A percentile compares a stretch with the other conserved stretches of the same genome.
phyloP scores from a whole-genome alignment of 2,329 filamentous ascomycete species.

The Alternaria longipes region DNA sequence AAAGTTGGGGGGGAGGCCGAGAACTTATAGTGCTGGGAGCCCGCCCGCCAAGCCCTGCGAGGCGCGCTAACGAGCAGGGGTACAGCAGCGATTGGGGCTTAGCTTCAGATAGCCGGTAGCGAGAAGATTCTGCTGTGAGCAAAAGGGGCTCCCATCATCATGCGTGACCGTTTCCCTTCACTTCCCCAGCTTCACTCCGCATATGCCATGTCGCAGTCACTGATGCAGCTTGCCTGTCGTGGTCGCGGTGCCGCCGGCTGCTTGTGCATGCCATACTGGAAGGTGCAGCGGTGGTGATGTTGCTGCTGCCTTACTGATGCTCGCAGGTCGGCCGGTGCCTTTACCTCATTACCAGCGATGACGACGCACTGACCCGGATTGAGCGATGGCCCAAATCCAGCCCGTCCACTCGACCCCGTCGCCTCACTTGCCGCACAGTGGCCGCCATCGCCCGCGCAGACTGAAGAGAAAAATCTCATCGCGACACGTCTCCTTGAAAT shows the following conservation, averaged over 20 bases:
- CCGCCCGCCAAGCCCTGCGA: slow-evolving; percentile 23
- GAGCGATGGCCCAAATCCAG: slow-evolving; percentile 21
- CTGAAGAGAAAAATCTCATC: slow-evolving; percentile 26
- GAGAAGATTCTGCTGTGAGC: slow-evolving; percentile 36
- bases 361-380: slow-evolving; percentile 36
- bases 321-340: slow-evolving; percentile 15
- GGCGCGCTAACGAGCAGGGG: slow-evolving; percentile 19
- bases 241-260: slow-evolving; percentile 1
- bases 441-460: slow-evolving; percentile 17
- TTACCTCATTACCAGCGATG: slow-evolving; percentile 28
- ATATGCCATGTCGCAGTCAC: background rate
- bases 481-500: slow-evolving; percentile 10
- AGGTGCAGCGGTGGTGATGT: slow-evolving; percentile 1
- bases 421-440: slow-evolving; percentile 32
- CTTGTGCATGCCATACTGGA: background rate
- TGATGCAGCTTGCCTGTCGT: background rate
- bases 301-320: slow-evolving; percentile 15
- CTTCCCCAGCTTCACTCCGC: slow-evolving; percentile 20
- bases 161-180: slow-evolving; percentile 30
- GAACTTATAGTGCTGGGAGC: slow-evolving; percentile 34
- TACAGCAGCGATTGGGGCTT: slow-evolving; percentile 17
- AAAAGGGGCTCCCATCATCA: slow-evolving; percentile 37
- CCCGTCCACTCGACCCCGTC: slow-evolving; percentile 35
- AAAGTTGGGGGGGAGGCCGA: slow-evolving; percentile 34
- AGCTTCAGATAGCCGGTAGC: slow-evolving; percentile 36